Conservation (phyloP, 2,329 filamentous ascomycete species). For the Fusarium equiseti region DNA sequence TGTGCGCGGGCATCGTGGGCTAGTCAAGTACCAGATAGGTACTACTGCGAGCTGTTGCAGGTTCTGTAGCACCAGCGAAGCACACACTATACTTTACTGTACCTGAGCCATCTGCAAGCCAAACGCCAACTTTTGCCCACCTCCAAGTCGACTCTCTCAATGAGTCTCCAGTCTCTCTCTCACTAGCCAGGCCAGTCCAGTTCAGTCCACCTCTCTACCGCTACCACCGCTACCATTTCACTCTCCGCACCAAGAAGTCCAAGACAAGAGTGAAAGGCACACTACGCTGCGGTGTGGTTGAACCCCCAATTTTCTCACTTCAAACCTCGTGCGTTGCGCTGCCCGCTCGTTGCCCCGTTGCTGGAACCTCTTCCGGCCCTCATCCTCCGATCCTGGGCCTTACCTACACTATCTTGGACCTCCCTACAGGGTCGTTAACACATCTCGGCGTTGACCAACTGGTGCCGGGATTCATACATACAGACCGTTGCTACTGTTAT, state of each 20-base stretch:
- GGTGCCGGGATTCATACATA: constrained; percentile 17
- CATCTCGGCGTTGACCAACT: constrained; percentile 22
- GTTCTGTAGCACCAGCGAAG: not conserved
- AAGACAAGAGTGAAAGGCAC: constrained; percentile 30
- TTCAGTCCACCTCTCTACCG: constrained; percentile 37
- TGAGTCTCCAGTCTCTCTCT: constrained; percentile 35
- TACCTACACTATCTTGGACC: constrained; percentile 31
- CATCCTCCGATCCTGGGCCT: constrained; percentile 29
- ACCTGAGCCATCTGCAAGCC: constrained; percentile 21
- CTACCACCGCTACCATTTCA: constrained; percentile 40
- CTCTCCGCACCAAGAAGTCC: constrained; percentile 42
- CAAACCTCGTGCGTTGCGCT: constrained; percentile 38
- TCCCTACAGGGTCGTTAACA: constrained; percentile 29
- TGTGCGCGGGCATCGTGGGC: constrained; percentile 31
- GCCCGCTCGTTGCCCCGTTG: constrained; percentile 38
- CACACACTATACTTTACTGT: constrained; percentile 22
- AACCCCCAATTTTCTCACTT: constrained; percentile 39
- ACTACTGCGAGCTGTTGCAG: not conserved
- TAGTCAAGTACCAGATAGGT: constrained; percentile 24
- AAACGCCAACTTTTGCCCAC: constrained; percentile 43
- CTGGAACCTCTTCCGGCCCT: constrained; percentile 34
- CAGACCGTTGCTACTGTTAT: constrained; percentile 16
- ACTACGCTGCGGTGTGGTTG: constrained; percentile 33
- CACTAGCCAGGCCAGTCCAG: constrained; percentile 35
- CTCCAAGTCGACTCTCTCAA: constrained; percentile 34